Base-by-base conservation (phyloP, 2,329 filamentous ascomycete species). In the Rhynchosporium secalis region DNA sequence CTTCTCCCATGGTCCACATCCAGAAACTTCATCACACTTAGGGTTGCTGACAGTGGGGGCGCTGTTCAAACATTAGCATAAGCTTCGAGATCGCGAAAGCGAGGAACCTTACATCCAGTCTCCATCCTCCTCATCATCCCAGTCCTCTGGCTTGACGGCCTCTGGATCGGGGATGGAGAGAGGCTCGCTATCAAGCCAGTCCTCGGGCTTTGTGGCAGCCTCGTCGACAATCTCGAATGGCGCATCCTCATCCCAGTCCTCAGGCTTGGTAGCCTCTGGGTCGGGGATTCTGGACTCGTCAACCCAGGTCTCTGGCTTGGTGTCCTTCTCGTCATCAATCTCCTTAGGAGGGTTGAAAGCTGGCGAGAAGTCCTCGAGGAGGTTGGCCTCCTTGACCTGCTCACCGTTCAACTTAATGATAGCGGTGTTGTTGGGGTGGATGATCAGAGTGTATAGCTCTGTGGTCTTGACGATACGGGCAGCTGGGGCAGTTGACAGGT, bases 111-210 rank as follows among this genome's bases (percentile, higher is more conserved):
- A 54, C 52, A 96, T 78, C 92, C 93, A 99, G 82, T 99, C 95
- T 78, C 95, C 95, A 77, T 99, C 95, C 82, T 99, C 95, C 82
- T 99, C 95, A 64, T 99, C 94, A 80, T 97, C 94, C 95, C 95
- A 99, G 77, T 98, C 95, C 80, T 96, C 93, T 66, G 95, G 95
- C 89, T 98, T 99, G 82, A 91, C 83, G 57, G 94, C 92, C 81
- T 96, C 92, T 61, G 95, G 95, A 81, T 99, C 95, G 62, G 93
- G 85, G 65, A 98, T 82, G 69, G 86, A 90, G 66, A 84, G 79
- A 68, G 93, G 86, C 82, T 98, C 95, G 67, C 92, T 82, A 77
- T 92, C 94, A 66, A 99, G 88, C 95, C 95, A 99, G 80, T 98
- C 95, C 70, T 91, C 93, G 56, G 95, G 95, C 81, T 88, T 91